Evolutionary conservation across 2,329 filamentous ascomycete genomes (phyloP).

Genomic region (Akanthomyces muscarius): DNA sequence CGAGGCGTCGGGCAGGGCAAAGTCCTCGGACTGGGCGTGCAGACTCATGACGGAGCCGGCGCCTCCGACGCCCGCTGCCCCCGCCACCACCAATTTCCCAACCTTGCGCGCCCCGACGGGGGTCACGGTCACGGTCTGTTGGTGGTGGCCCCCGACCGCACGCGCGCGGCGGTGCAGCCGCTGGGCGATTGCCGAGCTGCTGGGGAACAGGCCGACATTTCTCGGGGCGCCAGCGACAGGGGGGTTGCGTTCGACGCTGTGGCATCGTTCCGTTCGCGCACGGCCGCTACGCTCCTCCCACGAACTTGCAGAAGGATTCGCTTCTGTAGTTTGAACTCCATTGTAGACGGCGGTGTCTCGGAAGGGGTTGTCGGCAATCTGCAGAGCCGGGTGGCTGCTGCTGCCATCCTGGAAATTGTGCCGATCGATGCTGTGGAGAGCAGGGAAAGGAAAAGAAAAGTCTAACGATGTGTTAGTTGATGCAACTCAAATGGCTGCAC

Average conservation of each 20-base stretch:
- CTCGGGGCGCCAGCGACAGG: background rate
- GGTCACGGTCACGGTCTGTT: background rate
- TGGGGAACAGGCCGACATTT: background rate
- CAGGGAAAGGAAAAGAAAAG: background rate
- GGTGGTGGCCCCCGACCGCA: background rate
- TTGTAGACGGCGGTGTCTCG: background rate
- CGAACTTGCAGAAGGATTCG: background rate
- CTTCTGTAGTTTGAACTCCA: background rate
- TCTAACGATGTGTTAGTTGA: background rate
- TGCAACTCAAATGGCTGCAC: background rate
- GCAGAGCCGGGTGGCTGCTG: background rate
- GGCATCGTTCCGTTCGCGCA: background rate
- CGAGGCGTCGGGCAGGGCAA: slow-evolving; percentile 10
- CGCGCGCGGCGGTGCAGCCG: background rate
- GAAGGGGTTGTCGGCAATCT: background rate
- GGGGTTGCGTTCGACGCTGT: background rate
- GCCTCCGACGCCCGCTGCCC: background rate
- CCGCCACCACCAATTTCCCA: background rate
- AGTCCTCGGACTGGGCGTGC: slow-evolving; percentile 13
- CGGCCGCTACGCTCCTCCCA: background rate
- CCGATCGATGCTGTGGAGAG: background rate
- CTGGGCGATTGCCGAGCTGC: background rate
- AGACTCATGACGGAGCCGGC: slow-evolving; percentile 1
- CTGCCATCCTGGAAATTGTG: background rate
- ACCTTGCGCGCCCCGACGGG: background rate